phyloP scores from a whole-genome alignment of 2,329 filamentous ascomycete genomes.

The Neonectria sp. region DNA sequence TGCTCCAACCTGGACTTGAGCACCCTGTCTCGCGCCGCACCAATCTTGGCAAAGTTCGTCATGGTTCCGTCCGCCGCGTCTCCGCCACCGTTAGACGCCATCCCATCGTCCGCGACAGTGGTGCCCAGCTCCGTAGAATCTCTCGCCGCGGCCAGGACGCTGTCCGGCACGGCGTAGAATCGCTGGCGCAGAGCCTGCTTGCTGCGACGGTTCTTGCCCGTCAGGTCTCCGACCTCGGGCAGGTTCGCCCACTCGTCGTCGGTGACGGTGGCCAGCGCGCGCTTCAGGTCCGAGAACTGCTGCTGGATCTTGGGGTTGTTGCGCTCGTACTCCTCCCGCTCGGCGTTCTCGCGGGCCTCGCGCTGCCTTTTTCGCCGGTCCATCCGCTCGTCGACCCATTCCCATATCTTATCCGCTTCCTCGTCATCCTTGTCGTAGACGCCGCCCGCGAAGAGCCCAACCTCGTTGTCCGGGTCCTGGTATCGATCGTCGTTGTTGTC shows the following conservation, averaged over 20 bases:
- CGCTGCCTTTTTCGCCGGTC: constrained; percentile 90
- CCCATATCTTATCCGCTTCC: constrained; percentile 96
- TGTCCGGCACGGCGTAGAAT: constrained; percentile 98
- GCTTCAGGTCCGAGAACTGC: constrained; percentile 96
- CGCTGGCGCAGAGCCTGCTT: constrained; percentile 87
- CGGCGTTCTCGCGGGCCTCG: constrained; percentile 93
- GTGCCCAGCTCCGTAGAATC: constrained; percentile 87
- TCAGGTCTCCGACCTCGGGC: constrained; percentile 96
- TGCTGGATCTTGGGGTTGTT: constrained; percentile 99
- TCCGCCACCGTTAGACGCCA: constrained; percentile 52
- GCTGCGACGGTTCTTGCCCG: constrained; percentile 89
- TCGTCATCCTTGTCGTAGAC: constrained; percentile 98
- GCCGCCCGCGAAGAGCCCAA: constrained; percentile 93
- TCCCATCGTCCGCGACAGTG: constrained; percentile 86
- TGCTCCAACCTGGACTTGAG: constrained; percentile 94
- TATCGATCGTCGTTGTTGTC: constrained; percentile 86
- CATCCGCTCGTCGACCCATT: constrained; percentile 97
- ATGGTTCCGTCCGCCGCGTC: constrained; percentile 85
- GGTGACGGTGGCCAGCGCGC: constrained; percentile 87
- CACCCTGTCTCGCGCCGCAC: constrained; percentile 95
- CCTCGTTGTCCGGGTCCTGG: constrained; percentile 97
- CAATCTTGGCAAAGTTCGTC: constrained; percentile 98
- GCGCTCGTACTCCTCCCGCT: constrained; percentile 94
- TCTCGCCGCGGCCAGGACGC: constrained; percentile 89
- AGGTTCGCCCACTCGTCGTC: constrained; percentile 98